Evolutionary conservation across 2,329 filamentous ascomycete species (phyloP).

Genomic region (Aspergillus chevalieri): DNA sequence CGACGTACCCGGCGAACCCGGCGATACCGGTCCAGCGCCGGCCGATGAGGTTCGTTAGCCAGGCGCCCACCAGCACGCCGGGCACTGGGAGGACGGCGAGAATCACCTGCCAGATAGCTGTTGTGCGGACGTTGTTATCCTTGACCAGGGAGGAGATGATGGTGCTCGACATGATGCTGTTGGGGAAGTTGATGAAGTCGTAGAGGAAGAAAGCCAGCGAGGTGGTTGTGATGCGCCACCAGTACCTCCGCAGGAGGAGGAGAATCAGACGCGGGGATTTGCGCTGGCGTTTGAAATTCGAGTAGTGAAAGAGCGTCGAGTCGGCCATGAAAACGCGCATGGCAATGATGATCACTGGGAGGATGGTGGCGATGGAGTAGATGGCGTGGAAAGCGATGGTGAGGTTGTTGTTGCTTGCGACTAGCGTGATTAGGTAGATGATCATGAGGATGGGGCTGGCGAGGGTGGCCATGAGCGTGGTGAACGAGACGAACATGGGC

Average conservation of each 20-base stretch:
- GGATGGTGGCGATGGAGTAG: slow-evolving; percentile 27
- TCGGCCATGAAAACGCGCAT: slow-evolving; percentile 32
- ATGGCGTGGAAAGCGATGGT: slow-evolving; percentile 22
- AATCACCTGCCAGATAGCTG: slow-evolving; percentile 31
- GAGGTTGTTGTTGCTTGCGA: slow-evolving; percentile 31
- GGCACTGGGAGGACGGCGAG: slow-evolving; percentile 28
- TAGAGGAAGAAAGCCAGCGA: slow-evolving; percentile 32
- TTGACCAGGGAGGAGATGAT: slow-evolving; percentile 29
- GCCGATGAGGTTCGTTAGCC: slow-evolving; percentile 27
- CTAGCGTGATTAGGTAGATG: slow-evolving; percentile 30
- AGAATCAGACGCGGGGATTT: slow-evolving; percentile 19
- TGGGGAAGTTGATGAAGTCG: slow-evolving; percentile 35
- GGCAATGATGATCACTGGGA: slow-evolving; percentile 27
- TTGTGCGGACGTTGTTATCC: slow-evolving; percentile 26
- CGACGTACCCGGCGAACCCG: slow-evolving; percentile 23
- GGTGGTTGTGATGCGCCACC: slow-evolving; percentile 23
- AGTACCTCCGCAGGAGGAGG: slow-evolving; percentile 22
- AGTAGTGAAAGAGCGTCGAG: slow-evolving; percentile 25
- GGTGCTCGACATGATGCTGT: slow-evolving; percentile 30
- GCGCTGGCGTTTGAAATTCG: slow-evolving; percentile 24
- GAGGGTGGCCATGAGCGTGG: slow-evolving; percentile 30
- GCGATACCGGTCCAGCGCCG: slow-evolving; percentile 24
- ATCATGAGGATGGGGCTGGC: slow-evolving; percentile 30
- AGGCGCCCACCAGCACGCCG: slow-evolving; percentile 28
- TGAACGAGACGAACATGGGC: slow-evolving; percentile 31